A percentile compares a stretch with the other conserved stretches of the same genome.
Evolutionary conservation across 2,329 filamentous ascomycete species (phyloP).

Genomic region (Drechmeria coniospora): DNA sequence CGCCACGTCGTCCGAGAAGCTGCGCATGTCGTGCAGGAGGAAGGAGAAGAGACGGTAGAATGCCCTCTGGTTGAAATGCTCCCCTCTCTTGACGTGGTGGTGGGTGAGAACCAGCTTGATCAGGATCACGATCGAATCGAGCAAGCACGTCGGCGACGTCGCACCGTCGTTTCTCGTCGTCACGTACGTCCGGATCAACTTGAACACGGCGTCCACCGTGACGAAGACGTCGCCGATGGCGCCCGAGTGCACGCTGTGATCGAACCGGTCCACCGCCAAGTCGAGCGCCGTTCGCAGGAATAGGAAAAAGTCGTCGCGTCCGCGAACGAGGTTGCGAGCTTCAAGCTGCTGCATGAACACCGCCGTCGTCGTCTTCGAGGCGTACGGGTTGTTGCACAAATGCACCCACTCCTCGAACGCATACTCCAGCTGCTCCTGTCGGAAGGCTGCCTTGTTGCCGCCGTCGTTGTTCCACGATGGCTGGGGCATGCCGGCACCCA

Average conservation of each 20-base stretch:
- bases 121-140: constrained; percentile 67
- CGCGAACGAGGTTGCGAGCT: constrained; percentile 54
- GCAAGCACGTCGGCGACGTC: constrained; percentile 50
- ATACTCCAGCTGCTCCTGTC: constrained; percentile 79
- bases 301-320: constrained; percentile 58
- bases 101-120: constrained; percentile 69
- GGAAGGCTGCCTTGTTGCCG: constrained; percentile 35
- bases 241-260: constrained; percentile 50
- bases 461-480: constrained; percentile 31
- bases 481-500: constrained; percentile 24
- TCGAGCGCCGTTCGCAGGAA: constrained; percentile 78
- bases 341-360: constrained; percentile 80
- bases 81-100: constrained; percentile 66
- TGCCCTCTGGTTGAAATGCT: constrained; percentile 71
- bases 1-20: constrained; percentile 40
- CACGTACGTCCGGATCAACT: constrained; percentile 62
- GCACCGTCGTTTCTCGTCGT: constrained; percentile 52
- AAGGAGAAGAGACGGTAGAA: constrained; percentile 84
- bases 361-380: constrained; percentile 53
- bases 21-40: constrained; percentile 60
- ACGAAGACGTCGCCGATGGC: constrained; percentile 41
- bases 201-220: constrained; percentile 66
- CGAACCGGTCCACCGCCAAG: constrained; percentile 60
- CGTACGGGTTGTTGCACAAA: constrained; percentile 61
- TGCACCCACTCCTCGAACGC: constrained; percentile 92